Conservation (phyloP, 2,329 filamentous ascomycete genomes). For the Beauveria brongniartii region DNA sequence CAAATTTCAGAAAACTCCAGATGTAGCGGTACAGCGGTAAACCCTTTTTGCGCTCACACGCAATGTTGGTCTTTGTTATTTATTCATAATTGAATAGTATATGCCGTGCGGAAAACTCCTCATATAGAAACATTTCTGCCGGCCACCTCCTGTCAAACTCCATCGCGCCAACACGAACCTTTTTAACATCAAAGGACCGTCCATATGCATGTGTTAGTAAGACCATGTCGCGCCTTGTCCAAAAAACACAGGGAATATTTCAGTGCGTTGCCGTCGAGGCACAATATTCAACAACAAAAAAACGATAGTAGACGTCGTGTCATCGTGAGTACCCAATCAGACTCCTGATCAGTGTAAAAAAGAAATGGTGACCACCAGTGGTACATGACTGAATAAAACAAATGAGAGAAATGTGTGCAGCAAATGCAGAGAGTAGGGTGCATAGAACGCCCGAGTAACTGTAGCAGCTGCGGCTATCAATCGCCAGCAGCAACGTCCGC, state of each 20-base stretch:
- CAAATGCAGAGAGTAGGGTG: background rate
- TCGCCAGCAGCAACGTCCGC: background rate
- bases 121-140: background rate
- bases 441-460: background rate
- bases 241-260: background rate
- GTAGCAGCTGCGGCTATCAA: background rate
- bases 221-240: background rate
- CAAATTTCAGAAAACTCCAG: no score
- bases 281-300: background rate
- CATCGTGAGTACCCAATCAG: background rate
- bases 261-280: background rate
- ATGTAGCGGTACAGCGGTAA: no score
- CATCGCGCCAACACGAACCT: background rate
- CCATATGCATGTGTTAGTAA: slow-evolving; percentile 4
- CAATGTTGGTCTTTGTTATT: background rate
- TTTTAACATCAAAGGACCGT: background rate
- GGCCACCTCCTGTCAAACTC: background rate
- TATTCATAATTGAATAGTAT: background rate
- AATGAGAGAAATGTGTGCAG: background rate
- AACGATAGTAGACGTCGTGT: background rate
- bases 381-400: background rate
- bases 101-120: background rate
- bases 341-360: background rate
- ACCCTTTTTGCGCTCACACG: no score
- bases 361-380: background rate